Base-by-base conservation (phyloP, 257 asterid genomes). In the Echites panduratus region DNA sequence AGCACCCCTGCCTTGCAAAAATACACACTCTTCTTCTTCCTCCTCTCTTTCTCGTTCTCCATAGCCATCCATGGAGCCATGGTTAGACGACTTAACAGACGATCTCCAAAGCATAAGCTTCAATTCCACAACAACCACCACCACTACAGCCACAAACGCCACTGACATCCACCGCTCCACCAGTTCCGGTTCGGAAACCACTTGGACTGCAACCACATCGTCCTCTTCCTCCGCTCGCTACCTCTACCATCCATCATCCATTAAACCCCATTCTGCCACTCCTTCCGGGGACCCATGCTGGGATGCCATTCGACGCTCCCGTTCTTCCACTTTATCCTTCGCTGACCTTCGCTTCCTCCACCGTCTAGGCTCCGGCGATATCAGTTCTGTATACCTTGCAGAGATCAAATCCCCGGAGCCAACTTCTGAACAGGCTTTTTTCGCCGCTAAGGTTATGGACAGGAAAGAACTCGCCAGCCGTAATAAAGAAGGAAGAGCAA, bases 371-470 rank as follows among this genome's bases (percentile, higher is more conserved):
- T 73, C 98, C 75, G 99, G 99, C 13, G 99, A 95, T 70, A 95
- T 95, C 76, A 97, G 99, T 68, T 86, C 96, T 1, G 99, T 95
- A 62, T 95, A 86, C 84, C 73, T 95, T 7, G 93, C 97, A n/a
- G 90, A 92, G 72, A 87, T 95, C 48, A 94, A 88, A 63, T 68
- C 85, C 0, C 83, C 76, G 22, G 73, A 63, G 7, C 58, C 75
- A 8, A 71, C 68, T 8, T 47, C 59, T 5, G 47, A 65, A 12
- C 7, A 79, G 73, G 86, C 91, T 1, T 64, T 88, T 0, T 94
- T 89, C 79, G 99, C 99, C 26, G 97, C 94, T 4, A 94, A 94
- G 65, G 98, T 94, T 9, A 92, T 94, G 98, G 99, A 94, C 52
- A 81, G 81, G 78, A 90, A 84, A 78, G 97, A 91, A 62, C 86